phyloP scores from a whole-genome alignment of 305 asterid species.

The Fraxinus ornus region DNA sequence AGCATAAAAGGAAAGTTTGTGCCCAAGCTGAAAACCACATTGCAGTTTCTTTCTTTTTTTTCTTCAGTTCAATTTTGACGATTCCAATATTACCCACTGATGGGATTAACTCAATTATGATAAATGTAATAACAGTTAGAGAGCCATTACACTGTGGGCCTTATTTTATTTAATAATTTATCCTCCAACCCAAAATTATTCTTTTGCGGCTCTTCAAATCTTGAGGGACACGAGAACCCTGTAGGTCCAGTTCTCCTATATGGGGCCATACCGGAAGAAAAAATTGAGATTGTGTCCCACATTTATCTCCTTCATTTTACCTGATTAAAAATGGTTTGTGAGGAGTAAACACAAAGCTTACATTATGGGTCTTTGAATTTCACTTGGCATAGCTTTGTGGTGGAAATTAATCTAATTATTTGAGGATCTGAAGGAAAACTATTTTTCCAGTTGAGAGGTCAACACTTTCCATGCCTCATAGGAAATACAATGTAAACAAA shows the following conservation, averaged over 20 bases:
- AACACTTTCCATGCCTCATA: neutral
- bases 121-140: neutral
- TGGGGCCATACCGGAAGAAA: neutral
- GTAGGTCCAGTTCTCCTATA: neutral
- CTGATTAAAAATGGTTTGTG: neutral
- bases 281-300: neutral
- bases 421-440: neutral
- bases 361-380: neutral
- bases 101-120: neutral
- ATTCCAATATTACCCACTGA: neutral
- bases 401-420: neutral
- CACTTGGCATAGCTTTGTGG: neutral
- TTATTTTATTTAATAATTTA: neutral
- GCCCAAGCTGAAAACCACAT: neutral
- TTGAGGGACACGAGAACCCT: neutral
- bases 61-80: neutral
- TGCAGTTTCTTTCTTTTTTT: neutral
- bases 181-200: neutral
- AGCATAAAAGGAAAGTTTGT: constrained; percentile 1
- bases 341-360: neutral
- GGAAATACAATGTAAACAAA: neutral
- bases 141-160: neutral
- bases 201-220: neutral
- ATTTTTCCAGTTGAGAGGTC: neutral
- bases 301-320: neutral